Base-by-base conservation (phyloP, 352 stramenopile species). In the Pythium rishiriense region DNA sequence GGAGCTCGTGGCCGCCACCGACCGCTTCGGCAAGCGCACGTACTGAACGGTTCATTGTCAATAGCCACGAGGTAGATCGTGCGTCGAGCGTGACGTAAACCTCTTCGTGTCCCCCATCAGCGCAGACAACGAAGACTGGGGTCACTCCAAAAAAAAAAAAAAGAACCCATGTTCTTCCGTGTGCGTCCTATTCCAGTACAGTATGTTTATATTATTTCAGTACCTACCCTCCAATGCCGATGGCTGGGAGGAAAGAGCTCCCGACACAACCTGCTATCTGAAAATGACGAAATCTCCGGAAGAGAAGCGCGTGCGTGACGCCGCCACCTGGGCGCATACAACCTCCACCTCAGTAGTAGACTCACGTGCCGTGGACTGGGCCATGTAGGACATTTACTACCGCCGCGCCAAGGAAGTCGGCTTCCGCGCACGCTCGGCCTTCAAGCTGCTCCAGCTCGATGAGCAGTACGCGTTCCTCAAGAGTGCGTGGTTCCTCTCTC, bases 371-470 rank as follows among this genome's bases (percentile, higher is more conserved):
- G n/a, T n/a, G n/a, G n/a, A n/a, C n/a, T n/a, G n/a, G n/a, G n/a
- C n/a, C 0, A 12, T 2, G 28, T 60, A 93, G 85, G 85, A 94
- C 51, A 92, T 94, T 55, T 94, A 93, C 72, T 98, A 98, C 74
- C 81, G 94, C 63, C 81, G 83, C 42, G 96, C 94, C 33, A 98
- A 98, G 72, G 96, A 99, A 72, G 87, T 97, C 7, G 97, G 97
- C 12, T 99, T 98, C 74, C 82, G 98, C 57, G 98, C 98, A 15
- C 87, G 98, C 53, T 99, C 93, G 29, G 98, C 98, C 3, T 99
- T 99, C 83, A 99, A 99, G 69, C 77, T 99, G 35, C 77, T 99
- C 43, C 97, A 99, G 72, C 74, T 99, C 17, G 97, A 99, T 76
- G 97, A 98, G 58, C 92, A 99, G 72, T 99, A 98, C 74, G 78